A percentile compares a stretch with the other conserved stretches of the same genome.
These are phyloP conservation scores for Coniosporium tulheliwenetii DNA, from an alignment of 2,329 filamentous ascomycete genomes.

Conservation along the genomic window DNA sequence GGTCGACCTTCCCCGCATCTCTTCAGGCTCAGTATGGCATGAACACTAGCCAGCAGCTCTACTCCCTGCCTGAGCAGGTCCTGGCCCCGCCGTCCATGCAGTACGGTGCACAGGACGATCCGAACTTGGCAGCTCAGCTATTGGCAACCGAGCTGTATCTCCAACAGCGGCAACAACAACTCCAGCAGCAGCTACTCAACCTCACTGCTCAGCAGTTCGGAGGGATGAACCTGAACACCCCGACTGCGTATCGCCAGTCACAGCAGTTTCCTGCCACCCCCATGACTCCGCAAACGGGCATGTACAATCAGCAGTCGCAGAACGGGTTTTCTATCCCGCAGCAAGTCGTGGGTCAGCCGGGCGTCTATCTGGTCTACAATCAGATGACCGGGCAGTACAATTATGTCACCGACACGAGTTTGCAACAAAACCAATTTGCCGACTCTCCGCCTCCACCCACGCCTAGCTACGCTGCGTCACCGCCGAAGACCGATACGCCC, in stretches of 20 bases:
- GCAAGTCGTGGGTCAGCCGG: slow-evolving; percentile 52
- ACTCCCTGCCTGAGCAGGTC: slow-evolving; percentile 69
- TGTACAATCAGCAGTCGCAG: slow-evolving; percentile 52
- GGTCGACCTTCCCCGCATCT: slow-evolving; percentile 34
- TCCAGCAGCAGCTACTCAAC: slow-evolving; percentile 81
- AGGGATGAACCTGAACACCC: slow-evolving; percentile 49
- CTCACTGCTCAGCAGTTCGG: slow-evolving; percentile 75
- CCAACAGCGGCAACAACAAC: slow-evolving; percentile 83
- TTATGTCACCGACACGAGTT: slow-evolving; percentile 59
- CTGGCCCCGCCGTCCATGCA: slow-evolving; percentile 70
- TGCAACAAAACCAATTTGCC: slow-evolving; percentile 31
- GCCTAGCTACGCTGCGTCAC: slow-evolving; percentile 18
- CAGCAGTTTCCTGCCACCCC: slow-evolving; percentile 37
- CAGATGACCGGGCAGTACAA: slow-evolving; percentile 71
- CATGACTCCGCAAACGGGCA: slow-evolving; percentile 37
- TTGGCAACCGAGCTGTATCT: slow-evolving; percentile 85
- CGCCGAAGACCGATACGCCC: slow-evolving; percentile 25
- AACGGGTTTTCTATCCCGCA: slow-evolving; percentile 49
- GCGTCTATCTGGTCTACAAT: slow-evolving; percentile 72
- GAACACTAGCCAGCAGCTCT: slow-evolving; percentile 39
- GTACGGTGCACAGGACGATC: slow-evolving; percentile 50
- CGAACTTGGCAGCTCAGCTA: slow-evolving; percentile 72
- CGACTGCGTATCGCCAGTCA: slow-evolving; percentile 15
- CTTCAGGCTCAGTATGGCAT: slow-evolving; percentile 25
- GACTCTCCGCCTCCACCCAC: slow-evolving; percentile 34